A percentile compares a stretch with the other conserved stretches of the same genome.
Evolutionary conservation across 2,329 filamentous ascomycete species (phyloP).

Genomic region (Sclerotinia glacialis): DNA sequence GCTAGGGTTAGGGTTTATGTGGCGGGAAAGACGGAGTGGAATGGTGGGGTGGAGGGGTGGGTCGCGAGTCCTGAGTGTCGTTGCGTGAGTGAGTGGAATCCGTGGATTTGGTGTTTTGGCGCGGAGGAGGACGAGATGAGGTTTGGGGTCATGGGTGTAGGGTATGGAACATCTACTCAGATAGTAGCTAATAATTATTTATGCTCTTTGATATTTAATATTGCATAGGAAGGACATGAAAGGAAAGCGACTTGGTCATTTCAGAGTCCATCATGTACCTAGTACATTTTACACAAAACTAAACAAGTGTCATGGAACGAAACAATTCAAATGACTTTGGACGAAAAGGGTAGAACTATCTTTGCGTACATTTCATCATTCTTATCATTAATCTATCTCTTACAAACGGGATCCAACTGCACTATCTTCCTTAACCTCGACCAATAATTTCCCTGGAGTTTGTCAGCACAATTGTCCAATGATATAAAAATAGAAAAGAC

Average conservation of each 20-base stretch:
- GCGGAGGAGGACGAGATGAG: background rate
- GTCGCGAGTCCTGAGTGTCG: background rate
- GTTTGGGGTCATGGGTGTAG: background rate
- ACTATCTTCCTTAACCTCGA: slow-evolving; percentile 48
- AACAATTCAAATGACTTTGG: background rate
- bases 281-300: background rate
- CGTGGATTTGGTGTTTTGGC: background rate
- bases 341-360: background rate
- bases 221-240: background rate
- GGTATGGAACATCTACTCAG: background rate
- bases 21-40: background rate
- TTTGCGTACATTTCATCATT: background rate
- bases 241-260: background rate
- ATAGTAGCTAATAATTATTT: too few relatives aligned
- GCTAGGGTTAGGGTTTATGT: background rate
- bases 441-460: slow-evolving; percentile 50
- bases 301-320: background rate
- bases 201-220: too few relatives aligned
- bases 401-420: slow-evolving; percentile 25
- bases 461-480: background rate
- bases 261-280: background rate
- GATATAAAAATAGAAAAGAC: slow-evolving; percentile 10
- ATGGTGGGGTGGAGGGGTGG: background rate
- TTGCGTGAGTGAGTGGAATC: background rate
- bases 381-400: background rate